Evolutionary conservation across 1,284 basidiomycete species (phyloP), one percentile per base, ranked within the genome.

Genomic region (Anthracocystis walkeri): DNA sequence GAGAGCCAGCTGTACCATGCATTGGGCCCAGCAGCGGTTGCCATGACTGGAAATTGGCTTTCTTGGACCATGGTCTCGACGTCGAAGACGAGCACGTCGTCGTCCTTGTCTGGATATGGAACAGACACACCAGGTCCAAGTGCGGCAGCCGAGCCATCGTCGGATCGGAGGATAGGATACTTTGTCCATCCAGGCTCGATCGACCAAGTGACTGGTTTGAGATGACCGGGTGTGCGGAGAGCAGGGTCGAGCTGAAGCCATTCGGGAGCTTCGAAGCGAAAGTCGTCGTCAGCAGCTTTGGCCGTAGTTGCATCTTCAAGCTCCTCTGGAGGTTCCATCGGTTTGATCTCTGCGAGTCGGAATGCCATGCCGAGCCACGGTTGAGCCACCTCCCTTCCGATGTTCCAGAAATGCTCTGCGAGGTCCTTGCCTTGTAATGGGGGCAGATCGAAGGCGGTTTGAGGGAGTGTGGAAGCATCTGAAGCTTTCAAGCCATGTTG

Each of bases 1-100:
- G 93, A 95, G 64, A 97, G 90, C 96, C 97, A 99, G 5, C 90
- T 90, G 84, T 99, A 99, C 95, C 96, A 99, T 0, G 91, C 91
- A 40, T 90, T 90, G 18, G 89, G 87, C 5, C 94, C 91, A 0
- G 90, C 92, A 2, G 95, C 95, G 62, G 92, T 93, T 0, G 97
- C 95, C 89, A 99, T 92, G 82, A 98, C 88, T 2, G 96, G 89
- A 79, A 91, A 95, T 0, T 90, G 90, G 49, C 92, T 91, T 66
- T 93, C 89, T 41, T 89, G 89, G 18, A 94, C 94, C 87, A 99
- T 89, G 0, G 93, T 95, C 86, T 99, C 96, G 53, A 99, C 93
- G 85, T 99, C 97, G 78, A 99, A 97, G 1, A 91, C 90, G 57
- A 98, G 88, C 86, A 91, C 89, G 55, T 91, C 87, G 80, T 96